Evolutionary conservation across 192 early-diverging fungal species (phyloP).

Genomic region (Helicostylum pulchrum): DNA sequence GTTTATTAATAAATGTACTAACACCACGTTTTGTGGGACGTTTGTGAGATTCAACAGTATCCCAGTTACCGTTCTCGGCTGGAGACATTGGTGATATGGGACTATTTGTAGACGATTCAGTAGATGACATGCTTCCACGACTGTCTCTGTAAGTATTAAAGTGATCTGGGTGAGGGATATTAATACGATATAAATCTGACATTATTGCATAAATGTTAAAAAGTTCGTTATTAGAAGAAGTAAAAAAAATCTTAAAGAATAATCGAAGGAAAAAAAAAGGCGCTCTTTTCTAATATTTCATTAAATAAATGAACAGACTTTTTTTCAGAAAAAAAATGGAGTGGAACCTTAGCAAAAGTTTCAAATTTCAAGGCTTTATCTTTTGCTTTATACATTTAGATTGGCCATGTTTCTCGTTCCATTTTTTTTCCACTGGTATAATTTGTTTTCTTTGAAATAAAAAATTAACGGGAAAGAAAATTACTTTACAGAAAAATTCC

Average conservation of each 20-base stretch:
- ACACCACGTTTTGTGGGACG: constrained; percentile 20
- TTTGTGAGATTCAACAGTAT: background rate
- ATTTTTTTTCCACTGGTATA: background rate
- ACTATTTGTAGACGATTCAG: background rate
- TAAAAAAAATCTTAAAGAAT: constrained; percentile 8
- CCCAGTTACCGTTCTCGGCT: constrained; percentile 3
- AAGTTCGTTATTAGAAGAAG: background rate
- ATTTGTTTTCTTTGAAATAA: background rate
- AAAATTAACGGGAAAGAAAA: too few species aligned
- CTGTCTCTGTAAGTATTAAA: background rate
- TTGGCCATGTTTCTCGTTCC: constrained; percentile 17
- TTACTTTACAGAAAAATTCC: too few species aligned
- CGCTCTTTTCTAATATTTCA: background rate
- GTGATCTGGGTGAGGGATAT: background rate
- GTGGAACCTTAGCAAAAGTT: too few species aligned
- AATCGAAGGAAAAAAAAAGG: constrained; percentile 10
- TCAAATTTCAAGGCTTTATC: too few species aligned
- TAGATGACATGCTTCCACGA: constrained; percentile 8
- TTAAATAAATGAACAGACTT: too few species aligned
- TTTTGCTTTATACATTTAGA: background rate
- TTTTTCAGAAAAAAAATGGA: too few species aligned
- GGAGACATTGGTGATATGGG: constrained; percentile 9
- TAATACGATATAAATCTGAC: background rate
- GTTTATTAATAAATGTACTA: constrained; percentile 24
- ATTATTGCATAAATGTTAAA: background rate